Evolutionary conservation across 352 stramenopile species (phyloP), one percentile per base, ranked within the genome.

Genomic region (Phytophthora macrochlamydospora): DNA sequence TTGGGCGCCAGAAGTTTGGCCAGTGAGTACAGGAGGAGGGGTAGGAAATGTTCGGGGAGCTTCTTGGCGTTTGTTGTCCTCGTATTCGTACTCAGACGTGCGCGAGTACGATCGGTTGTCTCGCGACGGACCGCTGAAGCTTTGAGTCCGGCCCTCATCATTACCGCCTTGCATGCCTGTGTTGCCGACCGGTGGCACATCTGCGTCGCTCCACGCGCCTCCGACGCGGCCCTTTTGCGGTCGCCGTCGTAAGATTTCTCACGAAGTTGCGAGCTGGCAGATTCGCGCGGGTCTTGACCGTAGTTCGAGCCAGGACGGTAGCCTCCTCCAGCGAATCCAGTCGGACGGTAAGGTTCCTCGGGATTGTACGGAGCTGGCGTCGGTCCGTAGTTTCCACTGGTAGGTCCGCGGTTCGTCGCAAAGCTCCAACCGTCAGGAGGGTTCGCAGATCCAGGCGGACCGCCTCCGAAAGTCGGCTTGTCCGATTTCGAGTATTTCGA

Each of bases 211-310:
- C 87, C 87, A 95, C 4, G 82, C 81, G 18, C 87, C 87, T 56
- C 87, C 87, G 14, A 92, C 87, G 51, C 85, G 81, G n/a, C 87
- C 87, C 71, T 93, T 95, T 74, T 91, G 4, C 87, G 79, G 42
- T 95, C 85, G 18, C 87, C 87, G 62, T 95, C 86, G 56, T 94
- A 94, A 8, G 83, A 86, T 56, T 92, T 92, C 59, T 92, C 83
- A 53, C 83, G 83, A 14, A 94, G 71, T 56, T 94, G 82, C 9
- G 75, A 75, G 73, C 77, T 91, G 18, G 79, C 79, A 14, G 71
- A 67, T 61, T 91, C 75, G 40, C 87, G 81, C n/a, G 78, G 71
- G 49, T 94, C 86, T 52, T 74, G 59, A 83, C 88, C 42, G 62
- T 76, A 48, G 43, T 65, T 40, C 1, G 71, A 77, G 3, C 81